phyloP scores from a whole-genome alignment of 179 eudicot genomes.

The Actinidia polygama region DNA sequence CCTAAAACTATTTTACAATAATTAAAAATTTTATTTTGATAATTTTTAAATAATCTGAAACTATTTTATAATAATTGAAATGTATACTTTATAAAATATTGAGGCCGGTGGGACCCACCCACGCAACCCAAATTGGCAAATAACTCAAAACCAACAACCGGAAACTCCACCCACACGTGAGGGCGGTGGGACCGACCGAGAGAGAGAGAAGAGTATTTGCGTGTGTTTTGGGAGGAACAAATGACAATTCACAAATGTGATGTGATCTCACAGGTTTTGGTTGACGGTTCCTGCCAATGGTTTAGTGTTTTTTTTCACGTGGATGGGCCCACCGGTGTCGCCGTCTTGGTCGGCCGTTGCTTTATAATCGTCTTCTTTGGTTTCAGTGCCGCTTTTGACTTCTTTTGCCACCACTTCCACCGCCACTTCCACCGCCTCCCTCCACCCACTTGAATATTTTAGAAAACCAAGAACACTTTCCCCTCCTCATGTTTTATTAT shows the following conservation, averaged over 20 bases:
- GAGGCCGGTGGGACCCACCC: too few species aligned
- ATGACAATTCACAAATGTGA: neutral
- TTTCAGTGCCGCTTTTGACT: slow-evolving; percentile 10
- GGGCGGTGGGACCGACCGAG: neutral
- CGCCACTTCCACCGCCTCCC: neutral
- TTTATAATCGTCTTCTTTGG: neutral
- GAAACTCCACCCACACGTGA: slow-evolving; percentile 20
- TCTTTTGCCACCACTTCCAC: neutral
- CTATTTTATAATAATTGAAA: too few species aligned
- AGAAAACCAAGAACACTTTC: too few species aligned
- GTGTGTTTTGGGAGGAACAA: neutral
- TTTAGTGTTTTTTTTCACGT: neutral
- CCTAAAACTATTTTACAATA: too few species aligned
- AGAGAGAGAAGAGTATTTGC: neutral
- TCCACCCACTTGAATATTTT: too few species aligned
- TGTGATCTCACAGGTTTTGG: neutral
- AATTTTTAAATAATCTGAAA: too few species aligned
- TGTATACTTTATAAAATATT: too few species aligned
- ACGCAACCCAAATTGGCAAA: too few species aligned
- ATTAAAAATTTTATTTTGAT: too few species aligned
- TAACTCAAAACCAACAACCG: slow-evolving; percentile 9
- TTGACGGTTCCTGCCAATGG: too few species aligned
- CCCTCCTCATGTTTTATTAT: too few species aligned
- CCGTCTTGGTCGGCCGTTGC: slow-evolving; percentile 13
- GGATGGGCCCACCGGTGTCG: slow-evolving; percentile 14